Conservation (phyloP, 345 rosid species). For the Hirschfeldia incana region DNA sequence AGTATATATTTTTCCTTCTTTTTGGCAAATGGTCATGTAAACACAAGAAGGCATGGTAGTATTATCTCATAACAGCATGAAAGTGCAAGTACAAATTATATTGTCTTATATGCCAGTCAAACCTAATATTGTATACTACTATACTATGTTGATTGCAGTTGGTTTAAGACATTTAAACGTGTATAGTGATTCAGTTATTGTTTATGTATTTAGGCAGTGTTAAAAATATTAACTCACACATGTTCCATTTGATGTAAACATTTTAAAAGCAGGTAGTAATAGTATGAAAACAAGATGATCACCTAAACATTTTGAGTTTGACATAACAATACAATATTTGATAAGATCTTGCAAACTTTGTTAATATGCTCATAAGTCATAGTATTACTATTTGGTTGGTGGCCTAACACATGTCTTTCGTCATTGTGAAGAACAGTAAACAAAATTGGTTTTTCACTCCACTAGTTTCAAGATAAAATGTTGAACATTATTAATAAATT, state of each 20-base stretch:
- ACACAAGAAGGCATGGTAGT: no score
- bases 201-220: background rate
- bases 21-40: no score
- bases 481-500: background rate
- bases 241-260: background rate
- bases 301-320: conserved; percentile 30
- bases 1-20: no score
- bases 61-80: no score
- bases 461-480: conserved; percentile 13
- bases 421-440: conserved; percentile 30
- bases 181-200: background rate
- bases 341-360: background rate
- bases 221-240: conserved; percentile 5
- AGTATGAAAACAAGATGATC: conserved; percentile 31
- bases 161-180: background rate
- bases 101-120: no score
- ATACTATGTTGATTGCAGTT: background rate
- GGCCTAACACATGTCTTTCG: conserved; percentile 39
- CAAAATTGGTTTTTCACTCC: conserved; percentile 37
- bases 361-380: conserved; percentile 29
- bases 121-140: no score
- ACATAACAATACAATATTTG: conserved; percentile 25
- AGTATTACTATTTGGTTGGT: conserved; percentile 38
- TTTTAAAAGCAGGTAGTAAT: conserved; percentile 8
- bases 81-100: no score